These are phyloP conservation scores for Lepidium sativum DNA, from an alignment of 345 rosid genomes.

Conservation along the genomic window DNA sequence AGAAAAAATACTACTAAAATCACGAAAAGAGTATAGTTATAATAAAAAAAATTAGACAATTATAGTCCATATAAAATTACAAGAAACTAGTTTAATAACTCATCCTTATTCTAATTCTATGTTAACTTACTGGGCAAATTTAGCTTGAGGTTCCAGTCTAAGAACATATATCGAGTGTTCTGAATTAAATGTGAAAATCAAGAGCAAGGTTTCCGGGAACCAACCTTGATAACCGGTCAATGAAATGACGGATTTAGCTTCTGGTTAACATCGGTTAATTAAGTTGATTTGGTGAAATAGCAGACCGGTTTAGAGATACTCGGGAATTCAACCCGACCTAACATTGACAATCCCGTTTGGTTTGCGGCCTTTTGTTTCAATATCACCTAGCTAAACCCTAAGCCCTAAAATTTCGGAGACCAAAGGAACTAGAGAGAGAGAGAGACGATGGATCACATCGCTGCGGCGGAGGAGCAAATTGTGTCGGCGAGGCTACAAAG, in stretches of 20 bases:
- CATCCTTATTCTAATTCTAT: neutral
- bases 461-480: constrained; percentile 55
- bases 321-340: neutral
- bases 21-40: too few species aligned
- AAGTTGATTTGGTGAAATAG: neutral
- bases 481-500: constrained; percentile 56
- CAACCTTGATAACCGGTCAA: neutral
- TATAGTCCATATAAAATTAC: too few species aligned
- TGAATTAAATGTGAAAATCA: neutral
- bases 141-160: neutral
- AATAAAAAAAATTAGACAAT: too few species aligned
- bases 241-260: neutral
- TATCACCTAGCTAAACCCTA: constrained; percentile 18
- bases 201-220: too few species aligned
- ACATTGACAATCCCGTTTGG: neutral
- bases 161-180: neutral
- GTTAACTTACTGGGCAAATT: neutral
- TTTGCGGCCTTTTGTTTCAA: neutral
- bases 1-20: too few species aligned
- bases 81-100: too few species aligned
- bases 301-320: neutral
- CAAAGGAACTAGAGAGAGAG: neutral
- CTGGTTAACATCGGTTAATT: neutral
- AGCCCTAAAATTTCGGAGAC: neutral
- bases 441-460: constrained; percentile 53